Percentiles rank a stretch among this genome's conserved stretches.
Evolutionary conservation across 208 protist genomes (phyloP).

Genomic region (Trypanosoma brucei): DNA sequence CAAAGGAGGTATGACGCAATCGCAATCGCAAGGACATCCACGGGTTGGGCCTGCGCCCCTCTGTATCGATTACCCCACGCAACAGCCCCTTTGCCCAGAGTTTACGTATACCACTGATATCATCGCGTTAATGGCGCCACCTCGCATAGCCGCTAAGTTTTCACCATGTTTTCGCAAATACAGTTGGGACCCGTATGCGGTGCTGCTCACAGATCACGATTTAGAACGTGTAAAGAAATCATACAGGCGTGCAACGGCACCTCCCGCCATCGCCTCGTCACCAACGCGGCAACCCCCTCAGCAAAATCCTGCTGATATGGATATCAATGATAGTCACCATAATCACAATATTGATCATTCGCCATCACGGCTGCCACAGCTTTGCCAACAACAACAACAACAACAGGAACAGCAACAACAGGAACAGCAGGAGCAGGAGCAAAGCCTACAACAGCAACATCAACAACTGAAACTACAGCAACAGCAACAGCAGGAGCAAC

Average conservation of each 20-base stretch:
- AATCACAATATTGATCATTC: too few relatives aligned
- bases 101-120: not conserved
- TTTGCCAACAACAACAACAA: not conserved
- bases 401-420: too few relatives aligned
- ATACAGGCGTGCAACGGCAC: not conserved
- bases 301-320: not conserved
- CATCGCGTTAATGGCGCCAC: not conserved
- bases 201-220: not conserved
- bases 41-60: not conserved
- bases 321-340: not conserved
- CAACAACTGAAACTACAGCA: too few relatives aligned
- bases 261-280: not conserved
- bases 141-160: not conserved
- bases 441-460: too few relatives aligned
- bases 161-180: slow-evolving; percentile 4
- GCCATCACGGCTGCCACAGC: not conserved
- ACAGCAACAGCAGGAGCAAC: too few relatives aligned
- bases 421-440: too few relatives aligned
- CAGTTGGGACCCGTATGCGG: slow-evolving; percentile 7
- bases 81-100: not conserved
- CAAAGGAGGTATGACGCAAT: too few relatives aligned
- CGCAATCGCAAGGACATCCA: not conserved
- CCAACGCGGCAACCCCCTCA: not conserved
- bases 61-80: slow-evolving; percentile 2
- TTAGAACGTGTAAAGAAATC: slow-evolving; percentile 1